These are phyloP conservation scores for Lepiota venenata DNA, from an alignment of 768 basidiomycete species.

Conservation along the genomic window DNA sequence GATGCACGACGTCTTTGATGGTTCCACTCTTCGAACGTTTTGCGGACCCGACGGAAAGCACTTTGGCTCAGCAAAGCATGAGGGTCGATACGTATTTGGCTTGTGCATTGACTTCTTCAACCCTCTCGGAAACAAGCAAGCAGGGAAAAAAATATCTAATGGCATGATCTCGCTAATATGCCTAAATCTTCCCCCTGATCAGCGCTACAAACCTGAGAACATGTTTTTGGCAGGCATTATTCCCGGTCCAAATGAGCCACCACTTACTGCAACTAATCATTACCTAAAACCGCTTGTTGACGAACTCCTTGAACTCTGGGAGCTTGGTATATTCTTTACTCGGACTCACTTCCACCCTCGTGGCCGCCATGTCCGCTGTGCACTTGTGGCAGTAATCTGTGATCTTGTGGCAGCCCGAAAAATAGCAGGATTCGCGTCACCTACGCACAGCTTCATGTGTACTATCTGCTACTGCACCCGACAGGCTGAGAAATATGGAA, in stretches of 20 bases:
- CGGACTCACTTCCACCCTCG: slow-evolving; percentile 16
- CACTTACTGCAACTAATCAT: slow-evolving; percentile 30
- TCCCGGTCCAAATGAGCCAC: slow-evolving; percentile 36
- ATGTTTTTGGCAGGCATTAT: slow-evolving; percentile 36
- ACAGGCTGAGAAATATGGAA: slow-evolving; percentile 14
- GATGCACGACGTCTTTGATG: slow-evolving; percentile 26
- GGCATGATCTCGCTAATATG: slow-evolving; percentile 29
- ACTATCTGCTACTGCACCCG: slow-evolving; percentile 19
- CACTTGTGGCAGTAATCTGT: slow-evolving; percentile 29
- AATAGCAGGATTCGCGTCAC: slow-evolving; percentile 21
- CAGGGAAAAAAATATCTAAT: slow-evolving; percentile 20
- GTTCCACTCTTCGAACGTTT: slow-evolving; percentile 21
- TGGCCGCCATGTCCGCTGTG: slow-evolving; percentile 26
- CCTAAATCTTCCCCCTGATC: slow-evolving; percentile 31
- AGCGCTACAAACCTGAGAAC: slow-evolving; percentile 31
- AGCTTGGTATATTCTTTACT: slow-evolving; percentile 25
- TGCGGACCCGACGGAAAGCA: slow-evolving; percentile 21
- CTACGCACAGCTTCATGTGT: slow-evolving; percentile 20
- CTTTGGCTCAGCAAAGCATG: slow-evolving; percentile 12
- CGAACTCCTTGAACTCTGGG: slow-evolving; percentile 31
- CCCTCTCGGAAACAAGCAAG: too few relatives aligned
- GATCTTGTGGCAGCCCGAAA: slow-evolving; percentile 33
- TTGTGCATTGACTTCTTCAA: slow-evolving; percentile 29
- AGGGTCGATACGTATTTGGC: slow-evolving; percentile 24
- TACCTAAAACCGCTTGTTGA: slow-evolving; percentile 34